phyloP scores from a whole-genome alignment of 495 filamentous ascomycete species.

The Xylaria flabelliformis region DNA sequence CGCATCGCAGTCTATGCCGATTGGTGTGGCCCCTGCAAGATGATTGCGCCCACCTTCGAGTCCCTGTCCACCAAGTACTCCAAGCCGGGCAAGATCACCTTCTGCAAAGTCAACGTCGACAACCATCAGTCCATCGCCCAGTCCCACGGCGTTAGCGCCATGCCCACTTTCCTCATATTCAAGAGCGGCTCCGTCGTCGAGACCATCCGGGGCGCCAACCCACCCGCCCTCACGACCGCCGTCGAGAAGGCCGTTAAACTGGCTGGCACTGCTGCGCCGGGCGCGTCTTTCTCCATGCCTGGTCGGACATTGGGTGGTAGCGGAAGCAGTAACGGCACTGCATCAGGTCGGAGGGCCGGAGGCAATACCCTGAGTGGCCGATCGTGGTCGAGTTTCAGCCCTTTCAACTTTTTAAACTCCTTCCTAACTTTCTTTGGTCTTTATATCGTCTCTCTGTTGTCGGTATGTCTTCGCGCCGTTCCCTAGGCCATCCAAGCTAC shows the following conservation, averaged over 20 bases:
- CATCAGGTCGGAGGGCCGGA: constrained; percentile 30
- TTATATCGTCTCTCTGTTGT: constrained; percentile 64
- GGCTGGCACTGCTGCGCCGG: constrained; percentile 53
- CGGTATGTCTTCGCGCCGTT: constrained; percentile 41
- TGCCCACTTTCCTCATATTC: constrained; percentile 91
- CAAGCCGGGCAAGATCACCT: constrained; percentile 60
- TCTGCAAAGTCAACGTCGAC: constrained; percentile 69
- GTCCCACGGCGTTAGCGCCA: constrained; percentile 62
- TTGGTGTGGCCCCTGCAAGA: constrained; percentile 76
- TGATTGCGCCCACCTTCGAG: constrained; percentile 70
- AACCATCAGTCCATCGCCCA: constrained; percentile 60
- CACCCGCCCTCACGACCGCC: constrained; percentile 71
- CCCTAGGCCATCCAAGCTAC: background rate
- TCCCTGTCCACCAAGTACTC: constrained; percentile 61
- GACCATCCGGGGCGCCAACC: constrained; percentile 81
- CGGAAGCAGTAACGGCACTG: constrained; percentile 14
- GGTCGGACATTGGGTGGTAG: constrained; percentile 46
- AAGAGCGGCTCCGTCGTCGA: constrained; percentile 73
- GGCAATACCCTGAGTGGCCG: constrained; percentile 39
- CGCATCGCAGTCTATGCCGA: constrained; percentile 62
- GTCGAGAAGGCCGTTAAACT: constrained; percentile 75
- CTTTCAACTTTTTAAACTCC: constrained; percentile 49
- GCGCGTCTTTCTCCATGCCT: constrained; percentile 50
- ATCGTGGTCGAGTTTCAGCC: constrained; percentile 48
- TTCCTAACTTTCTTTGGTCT: constrained; percentile 64